Conservation (phyloP, 2,329 filamentous ascomycete species). For the Anisogramma anomala region DNA sequence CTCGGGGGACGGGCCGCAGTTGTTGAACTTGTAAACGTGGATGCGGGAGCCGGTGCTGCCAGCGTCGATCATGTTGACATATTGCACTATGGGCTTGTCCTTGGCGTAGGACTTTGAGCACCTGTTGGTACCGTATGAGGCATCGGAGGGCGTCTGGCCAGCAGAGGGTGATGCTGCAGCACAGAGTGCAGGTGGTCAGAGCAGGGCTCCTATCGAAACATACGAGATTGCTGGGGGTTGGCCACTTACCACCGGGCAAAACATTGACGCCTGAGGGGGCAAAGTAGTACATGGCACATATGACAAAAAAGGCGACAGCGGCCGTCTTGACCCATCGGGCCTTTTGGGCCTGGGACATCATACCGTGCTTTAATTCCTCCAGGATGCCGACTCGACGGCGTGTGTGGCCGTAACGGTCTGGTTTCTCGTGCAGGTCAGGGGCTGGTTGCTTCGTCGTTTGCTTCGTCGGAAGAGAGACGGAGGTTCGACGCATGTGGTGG, state of each 20-base stretch:
- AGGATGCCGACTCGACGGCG: slow-evolving; percentile 36
- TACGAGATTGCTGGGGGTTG: too few relatives aligned
- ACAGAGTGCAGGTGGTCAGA: background rate
- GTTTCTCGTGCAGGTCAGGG: slow-evolving; percentile 55
- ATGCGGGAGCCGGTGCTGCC: slow-evolving; percentile 96
- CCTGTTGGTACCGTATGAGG: slow-evolving; percentile 54
- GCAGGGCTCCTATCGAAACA: background rate
- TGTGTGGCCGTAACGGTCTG: slow-evolving; percentile 44
- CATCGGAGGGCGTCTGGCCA: slow-evolving; percentile 44
- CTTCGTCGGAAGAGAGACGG: slow-evolving; percentile 51
- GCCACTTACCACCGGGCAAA: slow-evolving; percentile 34
- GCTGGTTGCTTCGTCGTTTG: slow-evolving; percentile 39
- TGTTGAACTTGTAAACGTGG: slow-evolving; percentile 98
- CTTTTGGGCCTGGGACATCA: slow-evolving; percentile 53
- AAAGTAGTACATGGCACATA: slow-evolving; percentile 53
- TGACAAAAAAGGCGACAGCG: slow-evolving; percentile 47
- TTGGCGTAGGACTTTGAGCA: slow-evolving; percentile 76
- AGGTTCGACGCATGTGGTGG: slow-evolving; percentile 49
- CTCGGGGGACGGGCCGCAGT: slow-evolving; percentile 90
- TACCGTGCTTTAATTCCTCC: slow-evolving; percentile 44
- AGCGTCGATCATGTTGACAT: slow-evolving; percentile 97
- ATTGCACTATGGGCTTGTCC: slow-evolving; percentile 89
- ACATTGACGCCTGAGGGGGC: slow-evolving; percentile 47
- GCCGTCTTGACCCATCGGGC: slow-evolving; percentile 55
- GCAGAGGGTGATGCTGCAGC: slow-evolving; percentile 13